Base-by-base conservation (phyloP, 2,329 filamentous ascomycete species). In the Diaporthe sp. region DNA sequence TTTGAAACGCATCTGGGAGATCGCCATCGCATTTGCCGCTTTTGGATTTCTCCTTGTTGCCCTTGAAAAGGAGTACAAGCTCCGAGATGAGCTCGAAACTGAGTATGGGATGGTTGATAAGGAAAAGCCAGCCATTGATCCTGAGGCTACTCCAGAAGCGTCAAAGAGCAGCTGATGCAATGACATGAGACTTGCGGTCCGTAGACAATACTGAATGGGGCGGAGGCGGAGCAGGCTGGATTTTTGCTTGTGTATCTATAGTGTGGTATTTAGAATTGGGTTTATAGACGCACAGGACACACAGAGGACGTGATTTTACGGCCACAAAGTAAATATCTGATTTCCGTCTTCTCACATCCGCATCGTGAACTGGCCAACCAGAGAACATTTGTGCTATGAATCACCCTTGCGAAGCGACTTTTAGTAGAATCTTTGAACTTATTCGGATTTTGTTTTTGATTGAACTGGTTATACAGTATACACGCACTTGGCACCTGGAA, bases 81-180 rank as follows among this genome's bases (percentile, higher is more conserved):
- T 82, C 25, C 61, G 81, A 12, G 75, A 77, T 15, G 78, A 81
- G 61, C 67, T 78, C 2, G 77, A 82, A n/a, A 82, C 80, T 1
- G 78, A 82, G 33, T 82, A 76, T 68, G 81, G 80, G 1, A 54
- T 82, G 38, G 71, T 67, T 68, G 77, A 74, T 45, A 78, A 78
- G 28, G 52, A 33, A 33, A 42, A 75, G 1, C 12, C 25, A n/a
- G 8, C n/a, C 9, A 25, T 10, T 25, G 50, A 52, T n/a, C n/a
- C 50, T 52, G 50, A 52, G 50, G n/a, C n/a, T 12, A 12, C 17
- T n/a, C 25, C n/a, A 17, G 5, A 10, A 15, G 52, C 13, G 13
- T 25, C n/a, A 54, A 25, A 54, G 25, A 17, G 10, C 50, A 28
- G n/a, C 50, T 54, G 12, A 28, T 25, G 8, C 9, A 25, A 15